Conservation (phyloP, 306 rosid genomes). For the Prinsepia uniflora region DNA sequence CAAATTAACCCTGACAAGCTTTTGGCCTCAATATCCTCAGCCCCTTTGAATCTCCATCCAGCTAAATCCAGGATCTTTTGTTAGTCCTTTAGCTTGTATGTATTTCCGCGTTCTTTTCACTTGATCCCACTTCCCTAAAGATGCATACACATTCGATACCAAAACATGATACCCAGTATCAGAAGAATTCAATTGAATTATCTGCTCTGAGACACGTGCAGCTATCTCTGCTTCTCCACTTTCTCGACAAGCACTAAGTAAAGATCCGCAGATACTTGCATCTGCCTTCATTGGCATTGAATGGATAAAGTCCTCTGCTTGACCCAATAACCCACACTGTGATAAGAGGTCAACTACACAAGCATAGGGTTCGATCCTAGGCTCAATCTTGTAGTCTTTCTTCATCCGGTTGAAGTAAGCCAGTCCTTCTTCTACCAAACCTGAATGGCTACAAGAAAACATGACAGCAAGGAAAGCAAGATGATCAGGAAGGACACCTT, state of each 20-base stretch:
- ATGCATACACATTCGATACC: constrained; percentile 56
- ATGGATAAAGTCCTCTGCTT: constrained; percentile 50
- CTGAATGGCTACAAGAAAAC: constrained; percentile 65
- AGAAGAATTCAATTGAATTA: constrained; percentile 33
- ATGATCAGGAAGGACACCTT: constrained; percentile 47
- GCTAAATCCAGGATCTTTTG: constrained; percentile 71
- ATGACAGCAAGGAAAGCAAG: constrained; percentile 54
- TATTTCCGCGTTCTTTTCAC: constrained; percentile 41
- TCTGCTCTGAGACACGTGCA: constrained; percentile 37
- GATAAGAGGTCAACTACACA: constrained; percentile 66
- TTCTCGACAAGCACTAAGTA: constrained; percentile 66
- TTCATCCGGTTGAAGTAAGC: constrained; percentile 54
- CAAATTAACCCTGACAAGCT: background rate
- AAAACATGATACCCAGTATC: constrained; percentile 43
- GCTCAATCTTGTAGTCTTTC: constrained; percentile 48
- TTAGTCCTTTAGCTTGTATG: constrained; percentile 44
- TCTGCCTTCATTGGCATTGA: constrained; percentile 53
- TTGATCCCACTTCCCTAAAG: constrained; percentile 66
- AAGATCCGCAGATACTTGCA: constrained; percentile 47
- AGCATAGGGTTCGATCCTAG: constrained; percentile 50
- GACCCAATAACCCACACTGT: constrained; percentile 49
- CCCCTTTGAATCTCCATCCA: constrained; percentile 41
- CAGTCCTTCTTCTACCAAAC: constrained; percentile 61
- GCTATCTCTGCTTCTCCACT: constrained; percentile 46
- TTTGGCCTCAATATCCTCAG: constrained; percentile 29